Conservation (phyloP, 2,329 filamentous ascomycete genomes). For the Penicillium italicum region DNA sequence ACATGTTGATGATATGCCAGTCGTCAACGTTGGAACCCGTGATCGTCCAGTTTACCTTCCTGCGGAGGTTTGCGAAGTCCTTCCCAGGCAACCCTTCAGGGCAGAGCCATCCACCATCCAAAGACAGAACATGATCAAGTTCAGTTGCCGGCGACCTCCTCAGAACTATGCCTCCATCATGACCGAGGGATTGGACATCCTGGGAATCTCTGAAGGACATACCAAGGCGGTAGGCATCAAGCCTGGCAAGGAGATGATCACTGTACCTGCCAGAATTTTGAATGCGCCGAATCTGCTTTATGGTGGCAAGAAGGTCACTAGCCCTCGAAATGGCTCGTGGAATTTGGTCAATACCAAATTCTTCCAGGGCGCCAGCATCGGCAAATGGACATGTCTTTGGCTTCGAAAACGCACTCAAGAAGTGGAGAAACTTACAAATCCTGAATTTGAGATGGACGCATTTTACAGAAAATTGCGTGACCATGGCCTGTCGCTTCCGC, state of each 20-base stretch:
- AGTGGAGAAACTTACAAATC: neutral
- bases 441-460: neutral
- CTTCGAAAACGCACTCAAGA: neutral
- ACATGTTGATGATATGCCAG: conserved; percentile 42
- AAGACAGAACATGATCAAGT: conserved; percentile 63
- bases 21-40: conserved; percentile 61
- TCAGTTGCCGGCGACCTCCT: conserved; percentile 63
- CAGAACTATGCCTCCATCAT: conserved; percentile 62
- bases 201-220: conserved; percentile 4
- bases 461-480: neutral
- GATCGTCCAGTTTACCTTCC: conserved; percentile 61
- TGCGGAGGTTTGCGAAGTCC: conserved; percentile 59
- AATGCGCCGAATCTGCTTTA: conserved; percentile 15
- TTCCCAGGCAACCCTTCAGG: conserved; percentile 59
- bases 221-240: conserved; percentile 4
- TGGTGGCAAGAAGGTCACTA: neutral
- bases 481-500: neutral
- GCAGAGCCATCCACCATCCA: conserved; percentile 56
- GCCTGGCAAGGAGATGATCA: conserved; percentile 10
- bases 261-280: conserved; percentile 16
- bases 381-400: conserved; percentile 5
- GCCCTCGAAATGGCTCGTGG: conserved; percentile 12
- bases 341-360: conserved; percentile 16
- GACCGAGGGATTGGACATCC: conserved; percentile 14
- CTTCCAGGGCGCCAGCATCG: neutral